A percentile compares a stretch with the other conserved stretches of the same genome.
phyloP scores from a whole-genome alignment of 2,329 filamentous ascomycete genomes.

The Ramularia collo-cygni region DNA sequence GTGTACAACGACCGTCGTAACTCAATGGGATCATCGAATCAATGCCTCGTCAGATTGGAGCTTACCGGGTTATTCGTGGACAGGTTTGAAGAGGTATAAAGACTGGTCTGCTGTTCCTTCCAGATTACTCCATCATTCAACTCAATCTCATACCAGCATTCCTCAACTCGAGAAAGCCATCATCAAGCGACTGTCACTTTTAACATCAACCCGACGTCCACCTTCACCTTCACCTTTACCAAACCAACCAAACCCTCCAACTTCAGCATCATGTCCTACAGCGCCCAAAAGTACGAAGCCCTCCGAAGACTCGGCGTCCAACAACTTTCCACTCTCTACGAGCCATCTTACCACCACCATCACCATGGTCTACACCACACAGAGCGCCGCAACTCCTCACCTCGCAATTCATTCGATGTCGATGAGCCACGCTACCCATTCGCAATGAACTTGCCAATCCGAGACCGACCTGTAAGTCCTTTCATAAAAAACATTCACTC shows the following conservation, averaged over 20 bases:
- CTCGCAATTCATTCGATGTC: conserved; percentile 1
- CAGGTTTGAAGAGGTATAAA: conserved; percentile 3
- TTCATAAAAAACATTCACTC: neutral
- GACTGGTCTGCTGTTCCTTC: conserved; percentile 1
- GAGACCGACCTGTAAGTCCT: conserved; percentile 15
- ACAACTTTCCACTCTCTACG: conserved; percentile 20
- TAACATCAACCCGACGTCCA: conserved; percentile 1
- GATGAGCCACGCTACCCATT: conserved; percentile 4
- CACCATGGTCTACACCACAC: neutral
- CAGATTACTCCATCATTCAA: neutral
- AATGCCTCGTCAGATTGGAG: conserved; percentile 7
- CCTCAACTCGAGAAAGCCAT: conserved; percentile 3
- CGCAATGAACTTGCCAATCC: conserved; percentile 3
- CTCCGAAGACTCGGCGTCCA: conserved; percentile 25
- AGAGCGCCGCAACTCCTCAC: neutral
- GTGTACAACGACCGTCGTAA: no score
- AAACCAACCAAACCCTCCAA: conserved; percentile 1
- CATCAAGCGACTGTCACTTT: no score
- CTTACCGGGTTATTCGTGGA: neutral
- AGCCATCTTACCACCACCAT: conserved; percentile 6
- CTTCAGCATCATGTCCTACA: conserved; percentile 21
- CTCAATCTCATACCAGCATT: neutral
- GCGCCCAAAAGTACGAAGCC: conserved; percentile 19
- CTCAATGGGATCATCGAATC: neutral
- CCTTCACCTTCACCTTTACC: conserved; percentile 1